A percentile compares a stretch with the other conserved stretches of the same genome.
phyloP scores from a whole-genome alignment of 345 rosid species.

The Rhodamnia rubescens region DNA sequence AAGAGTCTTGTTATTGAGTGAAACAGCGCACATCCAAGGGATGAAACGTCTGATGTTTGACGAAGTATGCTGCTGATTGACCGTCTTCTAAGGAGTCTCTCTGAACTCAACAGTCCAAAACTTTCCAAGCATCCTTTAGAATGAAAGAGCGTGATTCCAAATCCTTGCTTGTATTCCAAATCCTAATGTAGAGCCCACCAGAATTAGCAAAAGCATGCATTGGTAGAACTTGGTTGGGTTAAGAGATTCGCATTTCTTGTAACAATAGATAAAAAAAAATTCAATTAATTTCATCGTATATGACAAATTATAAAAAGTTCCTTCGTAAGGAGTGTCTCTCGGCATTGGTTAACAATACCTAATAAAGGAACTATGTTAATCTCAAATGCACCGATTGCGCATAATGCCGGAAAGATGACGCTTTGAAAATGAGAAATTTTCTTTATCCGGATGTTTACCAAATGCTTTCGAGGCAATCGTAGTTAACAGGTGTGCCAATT shows the following conservation, averaged over 20 bases:
- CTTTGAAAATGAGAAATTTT: background rate
- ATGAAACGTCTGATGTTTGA: background rate
- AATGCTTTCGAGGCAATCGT: background rate
- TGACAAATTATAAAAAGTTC: background rate
- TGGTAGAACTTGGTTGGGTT: background rate
- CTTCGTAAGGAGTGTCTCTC: background rate
- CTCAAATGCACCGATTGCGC: background rate
- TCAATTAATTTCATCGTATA: background rate
- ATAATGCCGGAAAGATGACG: fast-evolving
- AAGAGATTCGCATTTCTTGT: background rate
- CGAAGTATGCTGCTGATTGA: background rate
- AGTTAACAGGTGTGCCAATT: no score
- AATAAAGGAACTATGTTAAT: background rate
- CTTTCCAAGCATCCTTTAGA: background rate
- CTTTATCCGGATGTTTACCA: background rate
- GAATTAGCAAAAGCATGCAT: background rate
- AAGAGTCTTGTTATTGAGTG: background rate
- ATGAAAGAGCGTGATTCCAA: background rate
- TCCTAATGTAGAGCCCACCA: background rate
- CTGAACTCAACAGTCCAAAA: background rate
- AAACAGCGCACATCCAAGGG: background rate
- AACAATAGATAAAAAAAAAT: background rate
- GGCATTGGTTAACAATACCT: background rate
- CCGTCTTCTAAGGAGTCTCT: background rate
- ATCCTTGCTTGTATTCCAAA: background rate